Conservation (phyloP, 495 filamentous ascomycete species). For the Hypoxylon intermedium region DNA sequence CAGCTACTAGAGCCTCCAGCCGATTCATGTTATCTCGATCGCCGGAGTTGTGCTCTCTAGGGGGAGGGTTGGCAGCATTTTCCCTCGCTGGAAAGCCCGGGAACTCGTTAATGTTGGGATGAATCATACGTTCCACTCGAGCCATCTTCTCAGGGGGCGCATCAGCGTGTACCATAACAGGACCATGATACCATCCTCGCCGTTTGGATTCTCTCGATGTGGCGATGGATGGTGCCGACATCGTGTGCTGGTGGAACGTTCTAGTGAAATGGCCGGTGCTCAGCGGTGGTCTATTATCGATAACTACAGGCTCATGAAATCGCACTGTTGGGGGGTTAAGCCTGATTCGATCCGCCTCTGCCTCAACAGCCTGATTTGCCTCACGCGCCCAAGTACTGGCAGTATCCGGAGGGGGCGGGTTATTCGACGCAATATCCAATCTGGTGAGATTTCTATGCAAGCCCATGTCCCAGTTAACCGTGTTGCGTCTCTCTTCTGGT, state of each 20-base stretch:
- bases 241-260: constrained; percentile 56
- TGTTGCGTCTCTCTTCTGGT: constrained; percentile 65
- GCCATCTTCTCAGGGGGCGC: constrained; percentile 48
- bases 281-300: constrained; percentile 18
- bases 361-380: constrained; percentile 56
- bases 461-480: constrained; percentile 76
- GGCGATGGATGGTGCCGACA: constrained; percentile 57
- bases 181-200: constrained; percentile 74
- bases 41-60: constrained; percentile 44
- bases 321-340: constrained; percentile 50
- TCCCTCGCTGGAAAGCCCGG: constrained; percentile 54
- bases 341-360: constrained; percentile 53
- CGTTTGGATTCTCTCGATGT: constrained; percentile 67
- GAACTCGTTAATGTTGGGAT: constrained; percentile 56
- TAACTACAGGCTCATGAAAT: constrained; percentile 49
- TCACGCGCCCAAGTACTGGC: constrained; percentile 59
- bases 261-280: constrained; percentile 9
- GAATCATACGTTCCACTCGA: constrained; percentile 56
- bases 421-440: constrained; percentile 71
- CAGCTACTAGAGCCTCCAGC: constrained; percentile 85
- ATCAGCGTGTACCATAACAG: constrained; percentile 47
- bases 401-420: constrained; percentile 62
- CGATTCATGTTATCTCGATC: constrained; percentile 61
- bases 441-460: constrained; percentile 76
- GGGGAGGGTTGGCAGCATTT: constrained; percentile 5